phyloP scores from a whole-genome alignment of 352 stramenopile genomes.

The Phytophthora constricta region DNA sequence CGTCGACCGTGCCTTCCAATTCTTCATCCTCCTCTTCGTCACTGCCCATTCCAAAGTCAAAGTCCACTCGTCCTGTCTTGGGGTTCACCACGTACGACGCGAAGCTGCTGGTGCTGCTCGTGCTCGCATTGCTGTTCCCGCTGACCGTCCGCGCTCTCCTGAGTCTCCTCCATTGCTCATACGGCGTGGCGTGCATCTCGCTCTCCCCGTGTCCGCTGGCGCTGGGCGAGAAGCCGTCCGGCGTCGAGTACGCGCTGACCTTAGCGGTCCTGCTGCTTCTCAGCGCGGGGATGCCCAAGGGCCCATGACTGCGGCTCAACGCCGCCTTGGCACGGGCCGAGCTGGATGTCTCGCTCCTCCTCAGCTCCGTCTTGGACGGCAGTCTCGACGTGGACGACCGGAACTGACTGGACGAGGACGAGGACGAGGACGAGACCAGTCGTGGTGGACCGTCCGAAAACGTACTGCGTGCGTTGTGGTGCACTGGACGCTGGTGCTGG shows the following conservation, averaged over 20 bases:
- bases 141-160: slow-evolving; percentile 62
- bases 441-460: slow-evolving; percentile 21
- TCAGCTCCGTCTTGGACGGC: slow-evolving; percentile 30
- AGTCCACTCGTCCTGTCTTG: slow-evolving; percentile 45
- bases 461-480: slow-evolving; percentile 13
- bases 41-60: slow-evolving; percentile 56
- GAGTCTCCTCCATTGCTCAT: slow-evolving; percentile 48
- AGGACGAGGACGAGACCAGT: slow-evolving; percentile 14
- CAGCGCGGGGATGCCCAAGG: slow-evolving; percentile 51
- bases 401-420: slow-evolving; percentile 3
- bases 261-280: slow-evolving; percentile 47
- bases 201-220: slow-evolving; percentile 16
- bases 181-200: slow-evolving; percentile 25
- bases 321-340: slow-evolving; percentile 5
- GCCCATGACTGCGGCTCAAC: slow-evolving; percentile 23
- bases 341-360: slow-evolving; percentile 17
- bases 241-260: slow-evolving; percentile 21
- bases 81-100: slow-evolving; percentile 59
- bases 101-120: slow-evolving; percentile 59
- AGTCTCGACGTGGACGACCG: slow-evolving; percentile 27
- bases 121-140: slow-evolving; percentile 73
- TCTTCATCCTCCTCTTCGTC: slow-evolving; percentile 37
- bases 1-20: slow-evolving; percentile 24
- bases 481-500: slow-evolving; percentile 25
- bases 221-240: slow-evolving; percentile 24